Evolutionary conservation across 2,329 filamentous ascomycete genomes (phyloP).

Genomic region (Pseudogymnoascus sp.): DNA sequence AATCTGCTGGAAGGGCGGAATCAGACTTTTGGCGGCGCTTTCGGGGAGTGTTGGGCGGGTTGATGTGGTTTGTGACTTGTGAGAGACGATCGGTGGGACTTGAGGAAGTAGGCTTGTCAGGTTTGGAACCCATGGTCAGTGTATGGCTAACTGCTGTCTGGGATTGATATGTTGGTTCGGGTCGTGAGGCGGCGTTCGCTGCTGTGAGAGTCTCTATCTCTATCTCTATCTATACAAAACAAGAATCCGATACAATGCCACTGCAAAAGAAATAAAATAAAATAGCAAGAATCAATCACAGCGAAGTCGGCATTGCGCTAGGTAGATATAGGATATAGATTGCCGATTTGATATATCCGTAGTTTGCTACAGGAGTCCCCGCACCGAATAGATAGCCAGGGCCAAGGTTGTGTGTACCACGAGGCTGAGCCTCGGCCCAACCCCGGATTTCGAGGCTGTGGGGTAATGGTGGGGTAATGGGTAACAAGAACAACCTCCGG

Average conservation of each 20-base stretch:
- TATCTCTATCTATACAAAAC: neutral
- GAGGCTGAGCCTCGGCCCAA: neutral
- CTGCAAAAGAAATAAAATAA: neutral
- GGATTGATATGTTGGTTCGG: neutral
- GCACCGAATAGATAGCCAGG: neutral
- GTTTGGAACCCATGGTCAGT: neutral
- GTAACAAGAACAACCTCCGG: neutral
- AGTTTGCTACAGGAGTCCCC: neutral
- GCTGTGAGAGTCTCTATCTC: neutral
- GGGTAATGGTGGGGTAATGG: neutral
- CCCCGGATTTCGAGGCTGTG: neutral
- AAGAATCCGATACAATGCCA: neutral
- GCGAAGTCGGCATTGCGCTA: neutral
- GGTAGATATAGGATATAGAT: neutral
- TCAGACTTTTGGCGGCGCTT: slow-evolving; percentile 18
- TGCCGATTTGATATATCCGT: neutral
- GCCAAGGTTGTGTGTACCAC: neutral
- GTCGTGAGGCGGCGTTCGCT: neutral
- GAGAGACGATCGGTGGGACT: slow-evolving; percentile 28
- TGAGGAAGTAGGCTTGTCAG: neutral
- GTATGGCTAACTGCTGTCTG: neutral
- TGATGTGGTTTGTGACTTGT: slow-evolving; percentile 29
- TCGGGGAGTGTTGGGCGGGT: slow-evolving; percentile 25
- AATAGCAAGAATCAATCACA: neutral
- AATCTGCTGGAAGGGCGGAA: slow-evolving; percentile 49